phyloP scores from a whole-genome alignment of 1,139 yeast species.

The Magnusiomyces suaveolens region DNA sequence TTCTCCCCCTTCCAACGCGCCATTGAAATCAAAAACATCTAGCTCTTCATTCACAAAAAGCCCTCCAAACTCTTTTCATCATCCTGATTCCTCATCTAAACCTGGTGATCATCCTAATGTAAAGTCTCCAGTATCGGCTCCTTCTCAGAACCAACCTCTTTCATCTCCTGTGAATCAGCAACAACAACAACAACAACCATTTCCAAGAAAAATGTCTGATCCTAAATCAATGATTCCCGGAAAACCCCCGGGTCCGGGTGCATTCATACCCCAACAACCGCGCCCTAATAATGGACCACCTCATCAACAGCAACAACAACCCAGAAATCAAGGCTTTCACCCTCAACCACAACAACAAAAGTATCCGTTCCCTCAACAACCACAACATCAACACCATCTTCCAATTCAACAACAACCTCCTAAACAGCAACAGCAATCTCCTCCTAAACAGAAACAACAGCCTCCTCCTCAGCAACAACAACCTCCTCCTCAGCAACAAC shows the following conservation, averaged over 20 bases:
- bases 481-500: background rate
- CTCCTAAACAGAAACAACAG: background rate
- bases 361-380: background rate
- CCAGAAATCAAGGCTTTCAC: background rate
- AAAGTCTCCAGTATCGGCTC: slow-evolving; percentile 1
- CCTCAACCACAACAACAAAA: background rate
- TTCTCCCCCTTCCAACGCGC: slow-evolving; percentile 4
- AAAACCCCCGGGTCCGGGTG: too few species aligned
- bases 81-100: slow-evolving; percentile 2
- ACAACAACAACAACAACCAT: background rate
- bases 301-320: background rate
- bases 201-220: background rate
- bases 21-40: background rate
- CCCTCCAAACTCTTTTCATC: background rate
- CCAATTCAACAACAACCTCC: background rate
- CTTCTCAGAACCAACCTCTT: background rate
- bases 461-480: background rate
- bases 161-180: background rate
- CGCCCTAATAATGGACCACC: background rate
- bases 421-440: background rate
- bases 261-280: background rate
- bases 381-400: slow-evolving; percentile 1
- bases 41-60: background rate
- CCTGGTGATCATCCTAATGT: background rate
- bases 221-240: too few species aligned